Conservation (phyloP, 148 eudicot genomes). For the Oxyria digyna region DNA sequence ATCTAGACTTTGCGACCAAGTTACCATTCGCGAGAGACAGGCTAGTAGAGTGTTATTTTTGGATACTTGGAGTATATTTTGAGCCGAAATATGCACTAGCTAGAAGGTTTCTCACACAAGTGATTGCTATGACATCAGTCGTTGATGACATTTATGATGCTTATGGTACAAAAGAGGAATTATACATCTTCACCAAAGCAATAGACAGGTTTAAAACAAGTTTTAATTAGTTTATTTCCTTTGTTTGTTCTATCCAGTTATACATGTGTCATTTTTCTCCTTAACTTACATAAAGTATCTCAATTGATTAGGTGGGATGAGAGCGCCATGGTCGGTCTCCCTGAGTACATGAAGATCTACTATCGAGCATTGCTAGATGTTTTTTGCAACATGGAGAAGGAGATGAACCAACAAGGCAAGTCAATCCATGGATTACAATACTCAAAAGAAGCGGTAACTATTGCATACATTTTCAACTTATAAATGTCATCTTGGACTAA, state of each 20-base stretch:
- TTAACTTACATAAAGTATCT: neutral
- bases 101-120: conserved; percentile 11
- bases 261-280: no score
- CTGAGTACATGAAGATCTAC: conserved; percentile 17
- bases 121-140: conserved; percentile 3
- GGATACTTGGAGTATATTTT: conserved; percentile 9
- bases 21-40: conserved; percentile 11
- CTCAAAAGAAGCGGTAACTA: conserved; percentile 15
- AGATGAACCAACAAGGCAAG: conserved; percentile 9
- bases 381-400: conserved; percentile 15
- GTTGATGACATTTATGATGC: conserved; percentile 14
- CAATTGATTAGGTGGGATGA: conserved; percentile 15
- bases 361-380: conserved; percentile 15
- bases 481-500: no score
- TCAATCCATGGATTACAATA: conserved; percentile 1
- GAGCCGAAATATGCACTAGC: conserved; percentile 1
- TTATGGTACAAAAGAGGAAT: conserved; percentile 9
- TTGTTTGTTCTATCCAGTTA: no score
- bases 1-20: conserved; percentile 12
- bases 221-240: no score
- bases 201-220: neutral
- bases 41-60: conserved; percentile 10
- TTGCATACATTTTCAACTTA: no score
- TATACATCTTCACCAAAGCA: neutral
- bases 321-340: conserved; percentile 7